Conservation (phyloP, 148 eudicot species). For the Spergularia bocconei region DNA sequence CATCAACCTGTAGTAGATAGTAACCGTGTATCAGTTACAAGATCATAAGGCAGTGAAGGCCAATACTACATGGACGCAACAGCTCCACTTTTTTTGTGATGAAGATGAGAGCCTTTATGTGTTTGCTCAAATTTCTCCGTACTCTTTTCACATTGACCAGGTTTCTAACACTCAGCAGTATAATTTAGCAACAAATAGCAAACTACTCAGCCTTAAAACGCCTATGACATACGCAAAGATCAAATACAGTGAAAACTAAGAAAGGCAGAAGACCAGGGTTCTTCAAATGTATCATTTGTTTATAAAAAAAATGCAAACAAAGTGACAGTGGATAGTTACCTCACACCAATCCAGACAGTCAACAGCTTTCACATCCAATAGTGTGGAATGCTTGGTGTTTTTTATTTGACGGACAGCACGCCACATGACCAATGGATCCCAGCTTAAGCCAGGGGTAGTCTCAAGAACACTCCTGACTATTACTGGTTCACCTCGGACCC, state of each 20-base stretch:
- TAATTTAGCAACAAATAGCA: no score
- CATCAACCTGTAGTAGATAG: constrained; percentile 39
- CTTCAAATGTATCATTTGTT: neutral
- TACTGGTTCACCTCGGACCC: constrained; percentile 56
- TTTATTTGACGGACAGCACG: constrained; percentile 59
- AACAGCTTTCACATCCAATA: constrained; percentile 44
- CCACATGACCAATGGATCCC: constrained; percentile 84
- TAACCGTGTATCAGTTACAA: neutral
- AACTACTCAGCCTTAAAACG: no score
- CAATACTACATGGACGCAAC: no score
- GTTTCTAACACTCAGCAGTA: no score
- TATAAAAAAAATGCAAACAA: neutral
- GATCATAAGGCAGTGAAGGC: neutral
- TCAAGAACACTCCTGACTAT: constrained; percentile 51
- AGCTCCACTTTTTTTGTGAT: no score
- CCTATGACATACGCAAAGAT: no score
- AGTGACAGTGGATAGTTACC: constrained; percentile 29
- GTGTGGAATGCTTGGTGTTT: constrained; percentile 17
- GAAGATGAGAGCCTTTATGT: no score
- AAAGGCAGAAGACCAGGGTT: neutral
- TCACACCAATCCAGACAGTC: constrained; percentile 64
- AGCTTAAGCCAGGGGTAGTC: constrained; percentile 55
- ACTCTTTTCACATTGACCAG: no score
- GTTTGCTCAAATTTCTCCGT: no score
- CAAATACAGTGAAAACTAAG: neutral